Evolutionary conservation across 2,329 filamentous ascomycete genomes (phyloP).

Genomic region (Aspergillus viridinutans): DNA sequence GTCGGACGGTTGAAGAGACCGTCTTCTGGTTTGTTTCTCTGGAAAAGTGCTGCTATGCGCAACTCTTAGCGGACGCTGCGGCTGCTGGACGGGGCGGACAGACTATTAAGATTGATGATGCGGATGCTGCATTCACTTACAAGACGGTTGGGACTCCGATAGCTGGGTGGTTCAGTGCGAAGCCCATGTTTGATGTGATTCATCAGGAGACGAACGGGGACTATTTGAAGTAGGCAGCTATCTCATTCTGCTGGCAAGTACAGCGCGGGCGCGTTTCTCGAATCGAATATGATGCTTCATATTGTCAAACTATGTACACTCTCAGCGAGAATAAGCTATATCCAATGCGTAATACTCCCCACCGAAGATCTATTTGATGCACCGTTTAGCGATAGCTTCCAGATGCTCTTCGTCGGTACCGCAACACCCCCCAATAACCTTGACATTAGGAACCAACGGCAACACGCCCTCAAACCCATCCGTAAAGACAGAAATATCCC

Average conservation of each 20-base stretch:
- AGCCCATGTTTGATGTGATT: conserved; percentile 67
- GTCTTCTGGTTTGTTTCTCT: conserved; percentile 53
- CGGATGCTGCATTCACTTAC: conserved; percentile 65
- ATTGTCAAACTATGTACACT: not conserved
- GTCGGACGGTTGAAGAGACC: conserved; percentile 47
- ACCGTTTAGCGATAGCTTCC: not conserved
- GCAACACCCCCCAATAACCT: conserved; percentile 9
- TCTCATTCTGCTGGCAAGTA: not conserved
- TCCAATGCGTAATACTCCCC: not conserved
- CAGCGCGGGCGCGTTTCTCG: not conserved
- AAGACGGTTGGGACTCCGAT: conserved; percentile 58
- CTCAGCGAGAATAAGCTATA: not conserved
- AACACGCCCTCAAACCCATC: not conserved
- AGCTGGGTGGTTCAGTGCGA: conserved; percentile 67
- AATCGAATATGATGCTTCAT: not conserved
- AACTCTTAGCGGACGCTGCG: conserved; percentile 52
- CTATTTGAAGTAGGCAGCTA: conserved; percentile 44
- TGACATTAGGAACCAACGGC: conserved; percentile 1
- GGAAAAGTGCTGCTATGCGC: conserved; percentile 52
- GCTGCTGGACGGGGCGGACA: conserved; percentile 55
- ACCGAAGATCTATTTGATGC: not conserved
- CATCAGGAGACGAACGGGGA: conserved; percentile 57
- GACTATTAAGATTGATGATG: conserved; percentile 64
- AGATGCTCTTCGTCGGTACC: conserved; percentile 12
- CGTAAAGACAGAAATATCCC: not conserved